phyloP scores from a whole-genome alignment of 2,329 filamentous ascomycete genomes.

The Ophiognomonia clavigignenti-juglandacearum region DNA sequence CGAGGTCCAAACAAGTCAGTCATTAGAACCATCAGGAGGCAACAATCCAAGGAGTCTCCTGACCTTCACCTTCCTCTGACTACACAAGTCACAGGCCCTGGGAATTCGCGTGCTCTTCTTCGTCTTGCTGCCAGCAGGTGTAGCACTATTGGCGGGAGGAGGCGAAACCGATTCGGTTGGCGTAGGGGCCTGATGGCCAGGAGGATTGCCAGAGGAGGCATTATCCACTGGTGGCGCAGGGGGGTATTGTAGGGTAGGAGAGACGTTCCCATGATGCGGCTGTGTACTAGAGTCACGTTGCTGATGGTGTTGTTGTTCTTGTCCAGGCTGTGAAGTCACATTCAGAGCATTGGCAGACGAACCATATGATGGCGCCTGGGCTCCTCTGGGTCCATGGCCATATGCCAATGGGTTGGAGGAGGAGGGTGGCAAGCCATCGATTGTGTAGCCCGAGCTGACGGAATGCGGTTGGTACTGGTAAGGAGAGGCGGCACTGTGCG shows the following conservation, averaged over 20 bases:
- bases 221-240: background rate
- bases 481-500: background rate
- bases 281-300: no score
- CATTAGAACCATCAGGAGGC: background rate
- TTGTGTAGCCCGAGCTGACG: background rate
- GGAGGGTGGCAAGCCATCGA: background rate
- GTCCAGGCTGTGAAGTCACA: slow-evolving; percentile 1
- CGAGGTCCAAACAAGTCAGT: background rate
- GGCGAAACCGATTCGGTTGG: background rate
- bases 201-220: slow-evolving; percentile 3
- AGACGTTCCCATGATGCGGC: slow-evolving; percentile 4
- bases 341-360: slow-evolving; percentile 4
- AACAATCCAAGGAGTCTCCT: slow-evolving; percentile 3
- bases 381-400: background rate
- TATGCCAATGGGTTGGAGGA: background rate
- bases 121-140: background rate
- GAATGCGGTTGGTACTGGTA: background rate
- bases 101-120: slow-evolving; percentile 50
- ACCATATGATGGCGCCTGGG: slow-evolving; percentile 2
- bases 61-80: slow-evolving; percentile 56
- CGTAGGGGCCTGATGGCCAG: background rate
- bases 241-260: slow-evolving; percentile 3
- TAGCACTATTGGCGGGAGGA: background rate
- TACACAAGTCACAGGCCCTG: slow-evolving; percentile 58
- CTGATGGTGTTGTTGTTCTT: slow-evolving; percentile 11